Evolutionary conservation across 208 protist genomes (phyloP).

Genomic region (Borovskyia barvae): DNA sequence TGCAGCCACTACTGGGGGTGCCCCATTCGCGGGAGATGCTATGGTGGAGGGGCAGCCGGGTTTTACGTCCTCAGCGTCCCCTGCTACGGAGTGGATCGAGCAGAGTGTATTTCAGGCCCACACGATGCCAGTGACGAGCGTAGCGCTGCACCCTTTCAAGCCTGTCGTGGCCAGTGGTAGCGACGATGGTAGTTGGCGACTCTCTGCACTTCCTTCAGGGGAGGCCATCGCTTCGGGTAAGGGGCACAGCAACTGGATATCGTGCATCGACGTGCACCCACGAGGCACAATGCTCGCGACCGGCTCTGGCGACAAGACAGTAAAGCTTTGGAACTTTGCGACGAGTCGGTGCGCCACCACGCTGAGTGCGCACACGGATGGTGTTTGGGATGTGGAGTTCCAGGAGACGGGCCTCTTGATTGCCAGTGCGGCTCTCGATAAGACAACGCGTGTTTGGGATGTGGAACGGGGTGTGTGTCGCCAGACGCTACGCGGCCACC

Average conservation of each 20-base stretch:
- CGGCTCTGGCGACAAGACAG: slow-evolving; percentile 93
- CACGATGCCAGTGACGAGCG: slow-evolving; percentile 80
- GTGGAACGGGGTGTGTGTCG: slow-evolving; percentile 76
- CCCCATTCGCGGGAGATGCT: not conserved
- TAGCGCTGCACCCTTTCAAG: slow-evolving; percentile 93
- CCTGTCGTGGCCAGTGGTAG: slow-evolving; percentile 94
- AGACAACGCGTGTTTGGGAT: slow-evolving; percentile 95
- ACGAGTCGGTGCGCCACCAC: slow-evolving; percentile 84
- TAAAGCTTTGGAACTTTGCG: slow-evolving; percentile 97
- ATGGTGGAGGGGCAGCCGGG: not conserved
- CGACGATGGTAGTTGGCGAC: slow-evolving; percentile 95
- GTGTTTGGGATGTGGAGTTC: slow-evolving; percentile 94
- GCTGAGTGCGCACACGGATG: slow-evolving; percentile 93
- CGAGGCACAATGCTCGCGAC: slow-evolving; percentile 94
- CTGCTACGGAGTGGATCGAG: slow-evolving; percentile 59
- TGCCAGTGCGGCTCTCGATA: slow-evolving; percentile 90
- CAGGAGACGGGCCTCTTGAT: slow-evolving; percentile 94
- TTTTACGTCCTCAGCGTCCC: slow-evolving; percentile 1
- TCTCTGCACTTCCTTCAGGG: slow-evolving; percentile 89
- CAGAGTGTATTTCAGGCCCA: slow-evolving; percentile 78
- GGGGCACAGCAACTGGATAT: slow-evolving; percentile 94
- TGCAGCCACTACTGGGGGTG: not conserved
- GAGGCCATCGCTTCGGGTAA: slow-evolving; percentile 94
- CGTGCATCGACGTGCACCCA: slow-evolving; percentile 84
- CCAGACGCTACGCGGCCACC: slow-evolving; percentile 94